Evolutionary conservation across 345 rosid genomes (phyloP), one percentile per base, ranked within the genome.

Genomic region (Populus deltoides): DNA sequence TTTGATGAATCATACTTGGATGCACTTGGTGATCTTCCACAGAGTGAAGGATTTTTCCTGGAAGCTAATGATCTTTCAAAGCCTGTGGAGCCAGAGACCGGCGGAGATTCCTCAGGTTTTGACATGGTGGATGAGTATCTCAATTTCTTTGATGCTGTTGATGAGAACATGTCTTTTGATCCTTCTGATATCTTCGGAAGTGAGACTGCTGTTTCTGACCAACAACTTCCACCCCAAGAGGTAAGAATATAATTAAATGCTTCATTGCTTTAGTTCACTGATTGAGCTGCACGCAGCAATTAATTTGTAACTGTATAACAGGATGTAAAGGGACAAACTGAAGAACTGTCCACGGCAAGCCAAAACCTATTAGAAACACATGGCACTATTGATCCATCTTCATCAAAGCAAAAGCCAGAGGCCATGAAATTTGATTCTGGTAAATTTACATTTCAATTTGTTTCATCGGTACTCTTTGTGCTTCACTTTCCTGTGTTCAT

Each of bases 41-140:
- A 74, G 17, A 83, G 71, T 57, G 93, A 92, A 77, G 93, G 82
- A 24, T 71, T 86, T 49, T 92, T 79, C 86, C 79, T 92, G 43
- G 93, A 91, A 77, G 85, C 94, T 39, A 85, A 89, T 78, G 98
- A 96, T 84, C 94, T 93, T 75, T 83, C 87, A 57, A 83, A 79
- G 79, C 72, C 82, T 12, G 27, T 72, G 53, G 90, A 85, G 80
- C 81, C 83, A 45, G 87, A 87, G 68, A 53, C 88, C 17, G 79
- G 75, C 5, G 79, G 70, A 36, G 85, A 75, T 62, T 18, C 70
- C 59, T 13, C 82, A 20, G 86, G 78, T 78, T 91, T 91, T 75
- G 78, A 87, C 81, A 68, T 87, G 81, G 63, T 86, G 77, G 97
- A 88, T 17, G 97, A 96, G 61, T 96, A 88, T 75, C 90, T 96